Conservation (phyloP, 2,329 filamentous ascomycete species). For the Rasamsonia emersonii region DNA sequence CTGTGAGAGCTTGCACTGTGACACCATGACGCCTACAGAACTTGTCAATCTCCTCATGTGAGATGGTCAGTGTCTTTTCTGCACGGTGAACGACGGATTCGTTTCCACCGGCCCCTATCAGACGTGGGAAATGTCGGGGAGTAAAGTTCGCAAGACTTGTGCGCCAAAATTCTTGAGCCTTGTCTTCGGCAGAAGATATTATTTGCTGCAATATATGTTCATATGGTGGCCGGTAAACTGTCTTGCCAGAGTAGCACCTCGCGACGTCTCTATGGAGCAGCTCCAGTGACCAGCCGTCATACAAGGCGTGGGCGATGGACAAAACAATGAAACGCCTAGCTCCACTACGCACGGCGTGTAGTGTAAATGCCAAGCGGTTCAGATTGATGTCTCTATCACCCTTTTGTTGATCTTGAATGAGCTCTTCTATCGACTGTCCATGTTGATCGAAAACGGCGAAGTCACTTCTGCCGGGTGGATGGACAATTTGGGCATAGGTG, state of each 20-base stretch:
- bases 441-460: slow-evolving; percentile 21
- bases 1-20: slow-evolving; percentile 68
- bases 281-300: slow-evolving; percentile 77
- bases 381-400: slow-evolving; percentile 9
- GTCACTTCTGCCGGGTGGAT: slow-evolving; percentile 18
- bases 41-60: slow-evolving; percentile 34
- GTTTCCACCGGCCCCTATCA: slow-evolving; percentile 10
- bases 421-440: slow-evolving; percentile 13
- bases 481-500: slow-evolving; percentile 50
- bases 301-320: slow-evolving; percentile 77
- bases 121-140: slow-evolving; percentile 31
- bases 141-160: slow-evolving; percentile 52
- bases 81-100: slow-evolving; percentile 17
- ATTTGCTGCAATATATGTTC: slow-evolving; percentile 49
- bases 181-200: slow-evolving; percentile 37
- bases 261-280: slow-evolving; percentile 64
- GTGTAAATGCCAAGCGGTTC: slow-evolving; percentile 20
- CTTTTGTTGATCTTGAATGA: slow-evolving; percentile 6
- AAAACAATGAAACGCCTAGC: slow-evolving; percentile 44
- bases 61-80: slow-evolving; percentile 20
- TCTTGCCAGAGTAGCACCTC: slow-evolving; percentile 49
- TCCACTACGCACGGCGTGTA: slow-evolving; percentile 30
- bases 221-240: slow-evolving; percentile 39
- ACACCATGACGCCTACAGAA: slow-evolving; percentile 61
- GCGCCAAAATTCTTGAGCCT: slow-evolving; percentile 60